Evolutionary conservation across 768 basidiomycete genomes (phyloP), one percentile per base, ranked within the genome.

Genomic region (Russula lepida): DNA sequence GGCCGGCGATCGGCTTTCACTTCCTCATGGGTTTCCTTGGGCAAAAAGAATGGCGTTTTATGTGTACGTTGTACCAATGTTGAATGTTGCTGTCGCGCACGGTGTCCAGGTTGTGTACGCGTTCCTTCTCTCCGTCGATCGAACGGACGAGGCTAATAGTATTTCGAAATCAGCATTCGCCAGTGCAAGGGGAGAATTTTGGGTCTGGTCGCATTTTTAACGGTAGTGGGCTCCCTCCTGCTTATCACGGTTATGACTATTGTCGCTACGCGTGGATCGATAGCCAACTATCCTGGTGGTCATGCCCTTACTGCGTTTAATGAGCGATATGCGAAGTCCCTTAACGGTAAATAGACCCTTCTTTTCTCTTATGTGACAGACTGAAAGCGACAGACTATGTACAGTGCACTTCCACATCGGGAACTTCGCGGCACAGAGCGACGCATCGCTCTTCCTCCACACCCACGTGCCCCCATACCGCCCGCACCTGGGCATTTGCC

Each of bases 31-130:
- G 92, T 69, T 76, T 70, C 32, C 76, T 98, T 1, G 86, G 82
- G 0, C 97, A 99, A 74, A 99, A 99, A 71, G 97, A 99, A 73
- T 99, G 97, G 97, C 82, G 97, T 7, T 99, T 99, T 73, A 77
- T 98, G 80, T 92, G 8, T 98, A 98, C 69, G 79, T 84, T 19
- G 81, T 98, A 0, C 94, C 95, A 0, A 69, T 83, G 2, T 76
- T 92, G 72, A 95, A 97, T 67, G 71, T 94, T 3, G 82, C 86
- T 2, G 92, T 89, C 2, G 86, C 93, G 0, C 72, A 84, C 17
- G 86, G 84, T 3, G 76, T 83, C 2, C 70, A 75, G 5, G 81
- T 78, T 71, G 70, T 94, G 89, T 95, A 73, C 64, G 88, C 73
- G 27, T 52, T 21, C 23, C 8, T 44, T n/a, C 48, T 48, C 27